Percentiles rank a stretch among this genome's conserved stretches.
These are phyloP conservation scores for Linnemannia zychae DNA, from an alignment of 192 early-diverging fungal species.

Conservation along the genomic window DNA sequence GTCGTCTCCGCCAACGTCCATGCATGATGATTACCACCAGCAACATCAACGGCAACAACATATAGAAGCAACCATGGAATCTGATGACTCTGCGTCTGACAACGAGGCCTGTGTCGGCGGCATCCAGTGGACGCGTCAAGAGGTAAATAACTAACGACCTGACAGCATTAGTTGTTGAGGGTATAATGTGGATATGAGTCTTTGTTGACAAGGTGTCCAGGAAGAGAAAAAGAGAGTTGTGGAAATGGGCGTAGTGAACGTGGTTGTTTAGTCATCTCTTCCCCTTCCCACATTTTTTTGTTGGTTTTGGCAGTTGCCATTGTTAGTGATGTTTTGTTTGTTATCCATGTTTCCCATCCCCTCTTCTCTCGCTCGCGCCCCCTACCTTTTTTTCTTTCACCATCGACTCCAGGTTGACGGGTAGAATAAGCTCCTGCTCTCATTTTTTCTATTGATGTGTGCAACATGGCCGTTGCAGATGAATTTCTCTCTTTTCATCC, in stretches of 20 bases:
- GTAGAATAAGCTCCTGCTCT: neutral
- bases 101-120: constrained; percentile 6
- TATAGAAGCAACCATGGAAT: constrained; percentile 16
- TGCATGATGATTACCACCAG: neutral
- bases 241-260: neutral
- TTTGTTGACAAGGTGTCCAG: neutral
- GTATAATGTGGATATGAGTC: neutral
- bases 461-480: neutral
- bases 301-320: neutral
- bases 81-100: constrained; percentile 39
- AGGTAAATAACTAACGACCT: constrained; percentile 10
- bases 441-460: neutral
- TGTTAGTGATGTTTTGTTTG: neutral
- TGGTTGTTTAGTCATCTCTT: neutral
- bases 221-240: neutral
- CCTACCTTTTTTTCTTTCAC: neutral
- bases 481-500: neutral
- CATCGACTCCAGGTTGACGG: neutral
- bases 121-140: constrained; percentile 44
- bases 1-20: constrained; percentile 8
- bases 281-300: neutral
- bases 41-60: constrained; percentile 10
- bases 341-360: neutral
- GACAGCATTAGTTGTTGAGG: neutral
- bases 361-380: neutral